A percentile compares a stretch with the other conserved stretches of the same genome.
These are phyloP conservation scores for Panicum hallii DNA, from an alignment of 202 grass and related monocot species.

Conservation along the genomic window DNA sequence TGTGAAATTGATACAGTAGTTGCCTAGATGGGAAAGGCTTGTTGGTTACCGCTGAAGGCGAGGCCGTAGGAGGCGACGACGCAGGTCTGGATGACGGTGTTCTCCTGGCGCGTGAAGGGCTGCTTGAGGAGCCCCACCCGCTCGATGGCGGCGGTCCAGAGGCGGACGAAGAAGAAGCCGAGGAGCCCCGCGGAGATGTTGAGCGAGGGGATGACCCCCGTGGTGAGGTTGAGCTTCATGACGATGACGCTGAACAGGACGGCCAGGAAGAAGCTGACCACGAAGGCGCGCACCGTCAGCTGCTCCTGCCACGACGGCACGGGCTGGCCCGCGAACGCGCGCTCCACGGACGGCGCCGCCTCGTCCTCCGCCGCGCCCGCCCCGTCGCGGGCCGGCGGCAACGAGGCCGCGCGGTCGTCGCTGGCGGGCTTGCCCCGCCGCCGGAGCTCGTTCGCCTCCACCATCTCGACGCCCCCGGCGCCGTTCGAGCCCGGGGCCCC, in stretches of 20 bases:
- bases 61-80: slow-evolving; percentile 76
- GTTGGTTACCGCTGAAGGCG: slow-evolving; percentile 75
- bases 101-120: slow-evolving; percentile 88
- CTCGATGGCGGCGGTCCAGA: slow-evolving; percentile 70
- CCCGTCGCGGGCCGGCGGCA: background rate
- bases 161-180: slow-evolving; percentile 75
- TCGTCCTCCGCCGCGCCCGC: background rate
- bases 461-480: slow-evolving; percentile 53
- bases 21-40: slow-evolving; percentile 4
- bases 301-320: slow-evolving; percentile 78
- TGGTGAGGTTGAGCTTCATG: slow-evolving; percentile 80
- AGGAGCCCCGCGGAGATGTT: slow-evolving; percentile 70
- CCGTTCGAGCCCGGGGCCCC: slow-evolving; percentile 9
- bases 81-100: slow-evolving; percentile 89
- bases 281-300: slow-evolving; percentile 68
- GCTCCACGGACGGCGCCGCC: slow-evolving; percentile 53
- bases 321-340: slow-evolving; percentile 51
- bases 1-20: background rate
- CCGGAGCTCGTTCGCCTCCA: slow-evolving; percentile 52
- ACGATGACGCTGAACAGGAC: slow-evolving; percentile 71
- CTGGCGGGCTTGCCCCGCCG: slow-evolving; percentile 26
- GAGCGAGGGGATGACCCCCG: slow-evolving; percentile 65
- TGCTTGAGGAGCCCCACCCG: slow-evolving; percentile 39
- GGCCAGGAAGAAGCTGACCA: slow-evolving; percentile 74
- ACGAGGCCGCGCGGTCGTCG: background rate